Base-by-base conservation (phyloP, 495 filamentous ascomycete species). In the Polyplosphaeria fusca region DNA sequence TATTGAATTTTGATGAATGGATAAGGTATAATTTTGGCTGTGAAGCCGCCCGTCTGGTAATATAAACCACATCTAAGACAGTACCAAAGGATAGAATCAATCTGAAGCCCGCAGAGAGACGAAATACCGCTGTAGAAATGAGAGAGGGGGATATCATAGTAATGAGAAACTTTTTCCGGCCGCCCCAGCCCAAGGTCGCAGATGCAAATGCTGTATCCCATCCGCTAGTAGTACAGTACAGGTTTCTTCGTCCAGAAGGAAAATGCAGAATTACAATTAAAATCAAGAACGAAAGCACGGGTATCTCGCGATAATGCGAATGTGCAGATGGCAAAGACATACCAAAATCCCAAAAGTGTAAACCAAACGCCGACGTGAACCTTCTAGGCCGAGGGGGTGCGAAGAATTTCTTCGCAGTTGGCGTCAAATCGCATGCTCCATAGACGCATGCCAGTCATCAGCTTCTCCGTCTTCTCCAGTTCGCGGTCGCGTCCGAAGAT, bases 391-490 rank as follows among this genome's bases (percentile, higher is more conserved):
- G 67, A 54, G 52, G 72, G 72, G 60, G 71, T 32, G 23, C 81
- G 81, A 48, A 97, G 75, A 52, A 96, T 93, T 7, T 89, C 86
- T 66, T 96, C 92, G 76, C 90, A 96, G 78, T 96, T 96, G 68
- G 88, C 88, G 67, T 96, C 91, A 68, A 96, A 98, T 19, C 93
- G 85, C 75, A 95, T 84, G 67, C 87, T 89, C 91, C 93, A 98
- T 11, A 92, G 78, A n/a, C 86, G 83, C 68, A 96, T 86, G 48
- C 85, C 85, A 60, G 86, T 82, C 93, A 97, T 96, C 73, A 97
- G 79, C 73, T 86, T 86, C 77, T 97, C 89, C n/a, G 93, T 96
- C 69, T 84, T 84, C 70, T 95, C 87, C 37, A 96, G 78, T 70
- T 96, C 86, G 50, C 91, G 84, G 67, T 96, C 93, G 57, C 87